Conservation (phyloP, 2,329 filamentous ascomycete species). For the Pseudogymnoascus sp. region DNA sequence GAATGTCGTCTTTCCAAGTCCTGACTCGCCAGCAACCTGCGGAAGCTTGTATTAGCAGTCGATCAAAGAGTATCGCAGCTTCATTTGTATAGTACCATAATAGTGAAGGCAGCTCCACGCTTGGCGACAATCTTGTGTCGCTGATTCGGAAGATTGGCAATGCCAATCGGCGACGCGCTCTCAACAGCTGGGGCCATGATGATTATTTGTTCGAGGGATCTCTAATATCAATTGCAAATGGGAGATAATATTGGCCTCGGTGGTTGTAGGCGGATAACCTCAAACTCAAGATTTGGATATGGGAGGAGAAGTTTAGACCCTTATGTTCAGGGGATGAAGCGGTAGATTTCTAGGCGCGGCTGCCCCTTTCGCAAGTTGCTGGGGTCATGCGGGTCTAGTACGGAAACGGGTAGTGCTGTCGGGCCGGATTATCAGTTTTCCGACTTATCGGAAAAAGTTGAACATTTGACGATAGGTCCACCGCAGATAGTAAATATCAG, state of each 20-base stretch:
- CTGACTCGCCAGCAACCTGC: constrained; percentile 95
- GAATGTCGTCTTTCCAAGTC: constrained; percentile 98
- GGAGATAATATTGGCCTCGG: neutral
- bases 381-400: neutral
- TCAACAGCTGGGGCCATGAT: constrained; percentile 50
- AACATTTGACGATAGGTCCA: constrained; percentile 13
- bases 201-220: constrained; percentile 8
- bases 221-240: neutral
- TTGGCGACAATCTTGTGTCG: constrained; percentile 67
- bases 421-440: constrained; percentile 10
- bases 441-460: constrained; percentile 12
- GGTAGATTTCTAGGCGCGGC: constrained; percentile 8
- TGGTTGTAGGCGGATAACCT: neutral
- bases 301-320: constrained; percentile 3
- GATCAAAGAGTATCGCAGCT: constrained; percentile 20
- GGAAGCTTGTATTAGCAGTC: constrained; percentile 5
- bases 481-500: constrained; percentile 6
- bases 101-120: constrained; percentile 95
- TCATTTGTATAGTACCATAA: constrained; percentile 62
- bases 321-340: constrained; percentile 10
- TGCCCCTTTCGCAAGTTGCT: constrained; percentile 7
- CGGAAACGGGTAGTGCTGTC: neutral
- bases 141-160: constrained; percentile 67
- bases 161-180: constrained; percentile 61
- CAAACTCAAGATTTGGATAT: constrained; percentile 5